Base-by-base conservation (phyloP, 768 basidiomycete species). In the Mycena indigotica region DNA sequence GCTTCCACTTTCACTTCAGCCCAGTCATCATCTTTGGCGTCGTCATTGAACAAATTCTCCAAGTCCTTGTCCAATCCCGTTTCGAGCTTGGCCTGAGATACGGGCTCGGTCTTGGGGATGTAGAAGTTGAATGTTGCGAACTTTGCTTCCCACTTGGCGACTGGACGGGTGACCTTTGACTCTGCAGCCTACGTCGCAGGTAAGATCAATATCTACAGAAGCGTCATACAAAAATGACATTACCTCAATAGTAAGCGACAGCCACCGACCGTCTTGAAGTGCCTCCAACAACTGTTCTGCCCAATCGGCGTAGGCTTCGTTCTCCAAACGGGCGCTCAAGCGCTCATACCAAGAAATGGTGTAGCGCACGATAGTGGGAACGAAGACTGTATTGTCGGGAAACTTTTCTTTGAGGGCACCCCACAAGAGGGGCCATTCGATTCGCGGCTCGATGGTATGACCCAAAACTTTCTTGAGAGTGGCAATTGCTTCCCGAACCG, bases 41-140 rank as follows among this genome's bases (percentile, higher is more conserved):
- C 39, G 30, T 32, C 32, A 2, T 62, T 55, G 51, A 75, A 72
- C 25, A 73, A 57, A 28, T 58, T 64, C 25, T 72, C 72, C 38
- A 78, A 71, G 51, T 75, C 73, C 26, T 69, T 69, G 38, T 76
- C 74, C 46, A 74, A 74, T 0, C 65, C 69, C 5, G 71, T 55
- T 21, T 69, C 67, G 17, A 75, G 60, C 25, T 62, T 56, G 17
- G 69, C 53, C 28, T 69, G 67, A 10, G 66, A 64, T 4, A 65
- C 56, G 3, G 71, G 69, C 25, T 66, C 63, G n/a, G 62, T 52
- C 13, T 67, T 72, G 5, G 76, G 77, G 55, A 78, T 60, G 19
- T 60, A 61, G 30, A 78, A 65, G 29, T 66, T 60, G 59, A 78
- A 77, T 0, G 61, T 62, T 6, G 67, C 61, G 5, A 66, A 53